phyloP scores from a whole-genome alignment of 2,329 filamentous ascomycete genomes.

The Colletotrichum eleusines region DNA sequence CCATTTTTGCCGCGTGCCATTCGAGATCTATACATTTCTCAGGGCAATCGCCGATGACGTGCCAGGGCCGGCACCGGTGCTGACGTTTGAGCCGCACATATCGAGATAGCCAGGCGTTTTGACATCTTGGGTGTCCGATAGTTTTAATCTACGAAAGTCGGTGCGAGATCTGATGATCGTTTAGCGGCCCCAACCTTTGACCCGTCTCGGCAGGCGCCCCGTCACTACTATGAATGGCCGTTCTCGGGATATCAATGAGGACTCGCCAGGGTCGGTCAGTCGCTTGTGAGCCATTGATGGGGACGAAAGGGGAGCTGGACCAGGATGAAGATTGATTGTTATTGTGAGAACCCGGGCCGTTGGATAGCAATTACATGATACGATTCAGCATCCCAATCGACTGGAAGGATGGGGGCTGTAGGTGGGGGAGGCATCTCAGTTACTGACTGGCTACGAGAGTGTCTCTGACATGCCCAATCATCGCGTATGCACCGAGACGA shows the following conservation, averaged over 20 bases:
- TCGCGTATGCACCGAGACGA: conserved; percentile 41
- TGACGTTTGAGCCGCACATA: conserved; percentile 27
- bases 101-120: conserved; percentile 10
- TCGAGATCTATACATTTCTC: not conserved
- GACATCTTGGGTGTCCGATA: conserved; percentile 5
- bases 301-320: not conserved
- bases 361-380: conserved; percentile 29
- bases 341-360: conserved; percentile 5
- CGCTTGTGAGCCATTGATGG: not conserved
- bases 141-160: conserved; percentile 17
- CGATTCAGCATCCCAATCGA: conserved; percentile 41
- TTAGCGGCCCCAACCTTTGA: conserved; percentile 14
- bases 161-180: conserved; percentile 18
- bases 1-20: not conserved
- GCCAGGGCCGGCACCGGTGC: conserved; percentile 3
- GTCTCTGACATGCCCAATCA: conserved; percentile 19
- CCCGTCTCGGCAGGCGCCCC: conserved; percentile 6
- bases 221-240: conserved; percentile 1
- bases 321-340: conserved; percentile 7
- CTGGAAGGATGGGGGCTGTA: conserved; percentile 24
- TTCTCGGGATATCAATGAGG: conserved; percentile 11
- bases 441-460: conserved; percentile 22
- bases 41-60: conserved; percentile 4
- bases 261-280: not conserved
- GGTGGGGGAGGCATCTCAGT: conserved; percentile 17